These are phyloP conservation scores for Penicillium flavigenum DNA, from an alignment of 495 filamentous ascomycete genomes.

Conservation along the genomic window DNA sequence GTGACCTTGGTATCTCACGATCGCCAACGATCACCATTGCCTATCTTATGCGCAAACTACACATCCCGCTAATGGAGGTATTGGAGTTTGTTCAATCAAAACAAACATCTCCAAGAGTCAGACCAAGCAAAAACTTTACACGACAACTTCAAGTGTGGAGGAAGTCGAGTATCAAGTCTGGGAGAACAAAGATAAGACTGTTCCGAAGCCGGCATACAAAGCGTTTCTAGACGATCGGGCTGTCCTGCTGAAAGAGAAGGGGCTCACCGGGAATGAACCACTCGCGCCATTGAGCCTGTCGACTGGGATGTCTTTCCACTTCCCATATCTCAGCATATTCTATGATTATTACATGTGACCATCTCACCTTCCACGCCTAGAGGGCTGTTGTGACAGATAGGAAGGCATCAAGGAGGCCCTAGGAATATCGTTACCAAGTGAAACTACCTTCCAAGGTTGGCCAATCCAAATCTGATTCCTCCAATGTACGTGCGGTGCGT, in stretches of 20 bases:
- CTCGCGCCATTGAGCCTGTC: neutral
- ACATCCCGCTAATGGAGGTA: neutral
- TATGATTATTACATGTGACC: neutral
- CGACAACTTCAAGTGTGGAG: neutral
- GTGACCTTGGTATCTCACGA: constrained; percentile 38
- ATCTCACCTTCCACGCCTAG: neutral
- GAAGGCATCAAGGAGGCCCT: too few relatives aligned
- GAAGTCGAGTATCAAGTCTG: constrained; percentile 34
- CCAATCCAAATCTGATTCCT: too few relatives aligned
- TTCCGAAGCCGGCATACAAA: constrained; percentile 32
- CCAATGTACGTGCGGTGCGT: too few relatives aligned
- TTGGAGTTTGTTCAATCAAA: neutral
- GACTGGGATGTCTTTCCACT: neutral
- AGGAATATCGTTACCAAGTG: too few relatives aligned
- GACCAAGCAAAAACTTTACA: neutral
- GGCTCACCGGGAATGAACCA: neutral
- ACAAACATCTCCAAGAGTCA: neutral
- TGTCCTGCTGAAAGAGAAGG: neutral
- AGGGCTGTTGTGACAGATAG: too few relatives aligned
- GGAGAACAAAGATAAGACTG: constrained; percentile 28
- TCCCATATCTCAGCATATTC: too few relatives aligned
- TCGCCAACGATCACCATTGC: constrained; percentile 34
- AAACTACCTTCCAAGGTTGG: too few relatives aligned
- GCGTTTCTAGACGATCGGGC: constrained; percentile 29
- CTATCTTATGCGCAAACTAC: neutral